Percentiles rank a stretch among this genome's conserved stretches.
Conservation (phyloP, 2,329 filamentous ascomycete genomes). For the Aspergillus amoenus region DNA sequence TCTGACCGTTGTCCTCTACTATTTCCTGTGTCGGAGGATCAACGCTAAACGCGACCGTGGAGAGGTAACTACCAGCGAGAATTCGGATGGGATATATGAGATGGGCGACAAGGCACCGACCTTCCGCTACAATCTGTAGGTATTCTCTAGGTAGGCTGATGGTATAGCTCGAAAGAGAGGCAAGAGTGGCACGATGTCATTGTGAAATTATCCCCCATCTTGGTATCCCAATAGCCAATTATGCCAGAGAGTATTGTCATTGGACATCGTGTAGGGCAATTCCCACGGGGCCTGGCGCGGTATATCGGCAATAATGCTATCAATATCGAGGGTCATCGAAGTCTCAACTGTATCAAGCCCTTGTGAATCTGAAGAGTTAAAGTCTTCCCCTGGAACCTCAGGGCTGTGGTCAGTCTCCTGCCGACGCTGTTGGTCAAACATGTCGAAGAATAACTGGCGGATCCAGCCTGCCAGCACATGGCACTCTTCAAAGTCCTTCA, state of each 20-base stretch:
- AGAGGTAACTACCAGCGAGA: background rate
- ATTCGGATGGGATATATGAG: slow-evolving; percentile 7
- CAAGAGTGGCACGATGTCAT: too few relatives aligned
- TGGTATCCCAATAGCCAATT: background rate
- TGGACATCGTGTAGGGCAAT: background rate
- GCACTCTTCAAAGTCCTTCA: too few relatives aligned
- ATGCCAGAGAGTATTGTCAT: background rate
- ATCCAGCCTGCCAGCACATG: too few relatives aligned
- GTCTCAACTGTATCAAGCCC: too few relatives aligned
- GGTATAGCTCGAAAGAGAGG: too few relatives aligned
- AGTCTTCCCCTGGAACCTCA: too few relatives aligned
- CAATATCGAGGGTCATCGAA: too few relatives aligned
- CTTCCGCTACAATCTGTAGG: background rate
- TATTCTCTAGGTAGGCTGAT: background rate
- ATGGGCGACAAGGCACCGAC: slow-evolving; percentile 15
- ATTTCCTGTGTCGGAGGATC: slow-evolving; percentile 9
- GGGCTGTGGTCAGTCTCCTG: too few relatives aligned
- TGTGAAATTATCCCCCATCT: background rate
- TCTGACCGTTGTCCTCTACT: slow-evolving; percentile 9
- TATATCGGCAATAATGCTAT: background rate
- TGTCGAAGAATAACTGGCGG: too few relatives aligned
- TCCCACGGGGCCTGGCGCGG: background rate
- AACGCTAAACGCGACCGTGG: slow-evolving; percentile 4
- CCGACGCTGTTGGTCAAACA: too few relatives aligned
- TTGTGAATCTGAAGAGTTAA: too few relatives aligned